Evolutionary conservation across 2,329 filamentous ascomycete species (phyloP).

Genomic region (Pseudocercospora fijiensis): DNA sequence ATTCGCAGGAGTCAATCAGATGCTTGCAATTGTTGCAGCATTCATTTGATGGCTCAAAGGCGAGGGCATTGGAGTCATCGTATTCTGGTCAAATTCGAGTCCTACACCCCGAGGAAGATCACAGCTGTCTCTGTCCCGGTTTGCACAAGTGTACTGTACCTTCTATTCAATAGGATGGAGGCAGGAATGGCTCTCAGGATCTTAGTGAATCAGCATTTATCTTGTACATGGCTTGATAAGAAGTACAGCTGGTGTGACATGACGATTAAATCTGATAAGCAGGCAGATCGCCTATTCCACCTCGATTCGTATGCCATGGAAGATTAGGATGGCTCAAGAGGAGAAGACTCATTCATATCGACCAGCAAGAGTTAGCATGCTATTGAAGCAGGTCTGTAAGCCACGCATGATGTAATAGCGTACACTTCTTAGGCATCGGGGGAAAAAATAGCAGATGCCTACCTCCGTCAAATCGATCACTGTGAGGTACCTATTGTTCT

Average conservation of each 20-base stretch:
- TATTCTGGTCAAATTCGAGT: background rate
- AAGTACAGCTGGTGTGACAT: background rate
- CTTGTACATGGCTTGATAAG: background rate
- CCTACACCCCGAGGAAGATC: background rate
- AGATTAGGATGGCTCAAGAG: background rate
- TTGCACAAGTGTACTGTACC: background rate
- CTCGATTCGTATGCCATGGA: background rate
- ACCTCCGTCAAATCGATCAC: background rate
- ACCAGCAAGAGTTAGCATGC: background rate
- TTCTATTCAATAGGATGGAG: background rate
- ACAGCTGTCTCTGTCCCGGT: background rate
- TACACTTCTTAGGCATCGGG: background rate
- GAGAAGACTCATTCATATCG: background rate
- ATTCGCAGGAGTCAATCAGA: background rate
- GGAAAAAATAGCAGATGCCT: background rate
- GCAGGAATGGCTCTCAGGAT: background rate
- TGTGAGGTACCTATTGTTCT: background rate
- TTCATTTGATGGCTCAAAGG: background rate
- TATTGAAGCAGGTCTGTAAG: background rate
- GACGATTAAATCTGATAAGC: background rate
- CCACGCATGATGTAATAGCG: background rate
- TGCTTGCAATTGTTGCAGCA: background rate
- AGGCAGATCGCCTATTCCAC: background rate
- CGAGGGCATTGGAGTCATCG: background rate
- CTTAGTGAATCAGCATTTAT: background rate